A percentile compares a stretch with the other conserved stretches of the same genome.
Conservation (phyloP, 2,329 filamentous ascomycete genomes). For the Penicillium polonicum region DNA sequence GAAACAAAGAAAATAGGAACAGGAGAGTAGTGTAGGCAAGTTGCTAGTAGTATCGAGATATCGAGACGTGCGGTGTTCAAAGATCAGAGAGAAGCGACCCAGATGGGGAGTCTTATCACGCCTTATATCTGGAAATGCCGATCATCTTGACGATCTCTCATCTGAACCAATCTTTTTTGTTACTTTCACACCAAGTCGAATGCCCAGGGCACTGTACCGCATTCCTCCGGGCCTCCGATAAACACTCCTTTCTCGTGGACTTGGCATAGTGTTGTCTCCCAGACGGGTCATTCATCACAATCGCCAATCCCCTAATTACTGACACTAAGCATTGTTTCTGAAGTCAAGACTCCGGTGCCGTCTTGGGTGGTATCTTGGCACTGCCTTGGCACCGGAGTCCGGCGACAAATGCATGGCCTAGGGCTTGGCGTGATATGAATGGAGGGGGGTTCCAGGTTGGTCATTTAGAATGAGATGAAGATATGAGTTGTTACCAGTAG, state of each 20-base stretch:
- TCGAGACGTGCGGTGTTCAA: neutral
- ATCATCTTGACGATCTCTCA: neutral
- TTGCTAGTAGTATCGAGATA: neutral
- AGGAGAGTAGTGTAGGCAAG: neutral
- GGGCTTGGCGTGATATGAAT: slow-evolving; percentile 13
- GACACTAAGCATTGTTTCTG: slow-evolving; percentile 3
- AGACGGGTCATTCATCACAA: neutral
- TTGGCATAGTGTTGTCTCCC: neutral
- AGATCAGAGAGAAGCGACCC: neutral
- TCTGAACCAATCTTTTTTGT: slow-evolving; percentile 4
- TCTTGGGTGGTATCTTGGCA: slow-evolving; percentile 26
- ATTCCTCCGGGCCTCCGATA: neutral
- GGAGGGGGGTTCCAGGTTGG: neutral
- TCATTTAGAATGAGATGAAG: neutral
- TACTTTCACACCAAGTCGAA: neutral
- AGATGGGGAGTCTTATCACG: neutral
- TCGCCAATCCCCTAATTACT: neutral
- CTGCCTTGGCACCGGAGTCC: slow-evolving; percentile 25
- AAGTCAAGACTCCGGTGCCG: slow-evolving; percentile 6
- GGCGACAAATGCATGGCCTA: slow-evolving; percentile 8
- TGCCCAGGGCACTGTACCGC: neutral
- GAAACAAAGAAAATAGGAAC: neutral
- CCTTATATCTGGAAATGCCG: neutral
- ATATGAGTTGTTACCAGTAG: neutral
- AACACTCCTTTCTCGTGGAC: no score